Percentiles rank a stretch among this genome's conserved stretches.
Evolutionary conservation across 495 filamentous ascomycete species (phyloP).

Genomic region (Penicillium salamii): DNA sequence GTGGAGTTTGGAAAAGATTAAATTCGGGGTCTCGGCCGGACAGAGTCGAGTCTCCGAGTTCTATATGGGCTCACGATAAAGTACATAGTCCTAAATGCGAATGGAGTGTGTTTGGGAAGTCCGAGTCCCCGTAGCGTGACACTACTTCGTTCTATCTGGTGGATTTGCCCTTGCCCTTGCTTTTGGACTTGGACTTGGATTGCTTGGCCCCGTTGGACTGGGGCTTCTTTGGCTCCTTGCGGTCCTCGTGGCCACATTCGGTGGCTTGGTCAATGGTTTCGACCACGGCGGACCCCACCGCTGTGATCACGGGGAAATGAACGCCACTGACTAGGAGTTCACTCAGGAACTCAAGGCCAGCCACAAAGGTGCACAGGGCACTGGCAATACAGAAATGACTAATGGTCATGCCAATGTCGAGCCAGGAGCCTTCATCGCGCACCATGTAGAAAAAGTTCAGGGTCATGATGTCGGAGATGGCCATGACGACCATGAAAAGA

Average conservation of each 20-base stretch:
- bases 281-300: slow-evolving; percentile 13
- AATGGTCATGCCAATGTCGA: slow-evolving; percentile 96
- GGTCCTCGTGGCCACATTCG: slow-evolving; percentile 19
- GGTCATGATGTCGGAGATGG: slow-evolving; percentile 86
- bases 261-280: slow-evolving; percentile 16
- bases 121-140: background rate
- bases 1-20: background rate
- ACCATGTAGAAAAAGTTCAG: slow-evolving; percentile 98
- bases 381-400: slow-evolving; percentile 93
- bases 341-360: slow-evolving; percentile 79
- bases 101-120: background rate
- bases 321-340: slow-evolving; percentile 81
- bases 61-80: no score
- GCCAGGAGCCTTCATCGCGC: slow-evolving; percentile 90
- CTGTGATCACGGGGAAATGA: slow-evolving; percentile 49
- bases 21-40: background rate
- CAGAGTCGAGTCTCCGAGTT: background rate
- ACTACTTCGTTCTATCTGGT: background rate
- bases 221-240: background rate
- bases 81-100: no score
- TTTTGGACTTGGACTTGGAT: slow-evolving; percentile 2
- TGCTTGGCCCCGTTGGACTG: slow-evolving; percentile 1
- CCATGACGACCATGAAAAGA: slow-evolving; percentile 93
- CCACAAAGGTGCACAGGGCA: slow-evolving; percentile 84
- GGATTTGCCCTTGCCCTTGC: slow-evolving; percentile 11